These are phyloP conservation scores for Trichoderma arundinaceum DNA, from an alignment of 2,329 filamentous ascomycete species.

Conservation along the genomic window DNA sequence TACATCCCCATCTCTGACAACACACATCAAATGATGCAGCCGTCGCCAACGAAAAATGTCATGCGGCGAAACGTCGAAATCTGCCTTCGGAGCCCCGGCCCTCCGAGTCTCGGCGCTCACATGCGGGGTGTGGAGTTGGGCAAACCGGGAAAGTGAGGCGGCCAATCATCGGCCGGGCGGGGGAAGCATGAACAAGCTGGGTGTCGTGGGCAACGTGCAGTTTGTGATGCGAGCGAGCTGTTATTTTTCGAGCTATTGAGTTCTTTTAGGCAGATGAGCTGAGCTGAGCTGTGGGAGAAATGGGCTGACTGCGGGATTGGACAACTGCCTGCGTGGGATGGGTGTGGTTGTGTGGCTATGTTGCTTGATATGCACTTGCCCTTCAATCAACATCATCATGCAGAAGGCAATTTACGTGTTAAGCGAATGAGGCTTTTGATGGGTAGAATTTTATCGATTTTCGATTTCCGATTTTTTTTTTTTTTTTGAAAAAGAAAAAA, in stretches of 20 bases:
- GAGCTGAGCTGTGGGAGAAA: background rate
- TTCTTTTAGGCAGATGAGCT: background rate
- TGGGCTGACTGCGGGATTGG: background rate
- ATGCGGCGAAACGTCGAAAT: background rate
- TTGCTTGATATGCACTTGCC: no score
- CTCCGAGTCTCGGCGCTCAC: constrained; percentile 27
- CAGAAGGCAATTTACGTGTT: no score
- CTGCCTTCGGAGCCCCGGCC: constrained; percentile 1
- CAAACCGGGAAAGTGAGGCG: constrained; percentile 3
- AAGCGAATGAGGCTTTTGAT: no score
- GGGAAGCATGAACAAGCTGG: background rate
- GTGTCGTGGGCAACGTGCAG: background rate
- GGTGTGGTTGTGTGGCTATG: background rate
- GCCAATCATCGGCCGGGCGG: background rate
- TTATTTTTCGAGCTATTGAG: background rate
- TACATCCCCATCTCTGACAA: background rate
- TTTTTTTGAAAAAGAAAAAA: no score
- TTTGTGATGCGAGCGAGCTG: background rate
- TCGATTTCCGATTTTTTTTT: no score
- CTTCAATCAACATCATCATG: no score
- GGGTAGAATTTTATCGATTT: no score
- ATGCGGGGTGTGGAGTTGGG: constrained; percentile 23
- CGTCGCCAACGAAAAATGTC: background rate
- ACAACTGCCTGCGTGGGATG: background rate
- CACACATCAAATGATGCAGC: background rate